Percentiles rank a stretch among this genome's conserved stretches.
phyloP scores from a whole-genome alignment of 495 filamentous ascomycete species.

The Annulohypoxylon maeteangense region DNA sequence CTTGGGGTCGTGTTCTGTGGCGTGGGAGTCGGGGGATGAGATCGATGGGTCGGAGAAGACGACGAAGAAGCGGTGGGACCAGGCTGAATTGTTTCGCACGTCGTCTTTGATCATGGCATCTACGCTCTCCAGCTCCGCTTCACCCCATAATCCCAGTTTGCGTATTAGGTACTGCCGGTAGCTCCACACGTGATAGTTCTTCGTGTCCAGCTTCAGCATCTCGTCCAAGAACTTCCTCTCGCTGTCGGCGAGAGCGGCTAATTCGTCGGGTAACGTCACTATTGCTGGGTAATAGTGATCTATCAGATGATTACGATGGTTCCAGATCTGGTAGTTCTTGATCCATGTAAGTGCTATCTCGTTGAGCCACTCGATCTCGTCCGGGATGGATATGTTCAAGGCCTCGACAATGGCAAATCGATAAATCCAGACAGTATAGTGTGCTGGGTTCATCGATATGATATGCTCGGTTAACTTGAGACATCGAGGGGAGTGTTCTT shows the following conservation, averaged over 20 bases:
- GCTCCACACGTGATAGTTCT: slow-evolving; percentile 99
- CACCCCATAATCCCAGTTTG: slow-evolving; percentile 74
- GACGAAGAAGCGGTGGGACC: slow-evolving; percentile 95
- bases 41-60: slow-evolving; percentile 74
- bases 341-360: slow-evolving; percentile 79
- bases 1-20: slow-evolving; percentile 57
- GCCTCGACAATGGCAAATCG: slow-evolving; percentile 79
- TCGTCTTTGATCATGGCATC: slow-evolving; percentile 77
- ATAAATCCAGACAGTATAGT: slow-evolving; percentile 99
- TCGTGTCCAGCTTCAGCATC: slow-evolving; percentile 88
- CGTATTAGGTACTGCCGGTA: slow-evolving; percentile 93
- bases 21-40: slow-evolving; percentile 59
- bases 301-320: slow-evolving; percentile 89
- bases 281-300: slow-evolving; percentile 69
- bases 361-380: slow-evolving; percentile 89
- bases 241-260: slow-evolving; percentile 53
- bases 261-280: slow-evolving; percentile 45
- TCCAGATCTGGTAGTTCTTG: slow-evolving; percentile 99
- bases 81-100: slow-evolving; percentile 94
- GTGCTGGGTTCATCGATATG: slow-evolving; percentile 91
- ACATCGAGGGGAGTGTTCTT: slow-evolving; percentile 83
- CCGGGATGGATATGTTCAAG: slow-evolving; percentile 69
- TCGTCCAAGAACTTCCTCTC: slow-evolving; percentile 79
- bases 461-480: slow-evolving; percentile 87
- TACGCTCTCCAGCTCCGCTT: slow-evolving; percentile 72